phyloP scores from a whole-genome alignment of 2,329 filamentous ascomycete genomes.

The Mariannaea sp. region DNA sequence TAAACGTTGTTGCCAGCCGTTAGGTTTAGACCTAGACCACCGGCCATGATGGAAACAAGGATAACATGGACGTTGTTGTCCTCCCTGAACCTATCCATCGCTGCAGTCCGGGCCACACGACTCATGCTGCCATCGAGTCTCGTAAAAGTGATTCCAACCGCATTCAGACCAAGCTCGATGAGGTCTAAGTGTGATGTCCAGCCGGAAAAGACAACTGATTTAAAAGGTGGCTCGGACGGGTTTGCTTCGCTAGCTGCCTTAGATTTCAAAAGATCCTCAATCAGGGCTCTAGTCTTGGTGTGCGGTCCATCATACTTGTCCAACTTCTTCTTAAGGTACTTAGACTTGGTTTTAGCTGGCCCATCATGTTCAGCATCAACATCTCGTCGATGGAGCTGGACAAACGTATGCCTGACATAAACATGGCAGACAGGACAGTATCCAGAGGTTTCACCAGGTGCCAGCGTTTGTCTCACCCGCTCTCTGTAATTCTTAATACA shows the following conservation, averaged over 20 bases:
- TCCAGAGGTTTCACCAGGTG: slow-evolving; percentile 48
- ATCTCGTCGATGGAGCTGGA: slow-evolving; percentile 68
- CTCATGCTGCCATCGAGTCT: slow-evolving; percentile 93
- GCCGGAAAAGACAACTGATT: slow-evolving; percentile 93
- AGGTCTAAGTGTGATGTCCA: slow-evolving; percentile 96
- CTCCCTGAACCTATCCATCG: slow-evolving; percentile 78
- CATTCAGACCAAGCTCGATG: slow-evolving; percentile 79
- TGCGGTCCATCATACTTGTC: slow-evolving; percentile 82
- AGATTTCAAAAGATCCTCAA: slow-evolving; percentile 72
- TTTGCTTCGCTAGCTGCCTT: slow-evolving; percentile 65
- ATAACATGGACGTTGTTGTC: slow-evolving; percentile 76
- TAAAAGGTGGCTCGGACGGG: slow-evolving; percentile 74
- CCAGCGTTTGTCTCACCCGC: slow-evolving; percentile 50
- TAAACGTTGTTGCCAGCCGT: slow-evolving; percentile 86
- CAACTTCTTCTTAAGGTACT: slow-evolving; percentile 57
- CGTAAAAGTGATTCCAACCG: slow-evolving; percentile 68
- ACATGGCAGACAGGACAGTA: slow-evolving; percentile 72
- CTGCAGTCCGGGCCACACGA: slow-evolving; percentile 71
- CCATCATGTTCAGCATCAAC: slow-evolving; percentile 62
- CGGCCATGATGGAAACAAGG: slow-evolving; percentile 89
- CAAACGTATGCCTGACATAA: slow-evolving; percentile 66
- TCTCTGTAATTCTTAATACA: slow-evolving; percentile 69
- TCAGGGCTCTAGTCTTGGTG: slow-evolving; percentile 84
- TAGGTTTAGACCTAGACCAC: slow-evolving; percentile 88
- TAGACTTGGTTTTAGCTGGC: slow-evolving; percentile 46